Evolutionary conservation across 768 basidiomycete genomes (phyloP).

Genomic region (Fomitopsis serialis): DNA sequence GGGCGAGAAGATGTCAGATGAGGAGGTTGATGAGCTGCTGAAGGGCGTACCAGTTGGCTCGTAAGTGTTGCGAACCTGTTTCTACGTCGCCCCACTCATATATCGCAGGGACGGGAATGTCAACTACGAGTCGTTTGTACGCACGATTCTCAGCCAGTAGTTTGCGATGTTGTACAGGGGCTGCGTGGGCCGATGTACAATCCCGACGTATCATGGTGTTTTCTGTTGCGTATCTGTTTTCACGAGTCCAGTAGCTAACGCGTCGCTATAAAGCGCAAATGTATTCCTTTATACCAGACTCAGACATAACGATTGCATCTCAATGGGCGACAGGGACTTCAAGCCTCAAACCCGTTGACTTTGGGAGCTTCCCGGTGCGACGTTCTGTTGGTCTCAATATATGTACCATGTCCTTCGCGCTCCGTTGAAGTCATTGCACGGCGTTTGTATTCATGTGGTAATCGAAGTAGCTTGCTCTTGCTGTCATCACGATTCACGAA

Average conservation of each 20-base stretch:
- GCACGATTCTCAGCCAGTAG: conserved; percentile 88
- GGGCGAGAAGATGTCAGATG: conserved; percentile 97
- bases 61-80: conserved; percentile 45
- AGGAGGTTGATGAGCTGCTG: conserved; percentile 95
- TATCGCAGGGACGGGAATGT: conserved; percentile 82
- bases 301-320: too few relatives aligned
- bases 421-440: too few relatives aligned
- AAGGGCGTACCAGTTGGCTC: conserved; percentile 91
- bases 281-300: conserved; percentile 1
- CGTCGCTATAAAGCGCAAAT: neutral
- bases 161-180: neutral
- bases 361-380: too few relatives aligned
- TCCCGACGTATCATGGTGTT: neutral
- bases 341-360: too few relatives aligned
- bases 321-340: too few relatives aligned
- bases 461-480: too few relatives aligned
- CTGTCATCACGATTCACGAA: too few relatives aligned
- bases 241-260: neutral
- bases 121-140: conserved; percentile 96
- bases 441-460: too few relatives aligned
- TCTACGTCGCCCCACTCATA: neutral
- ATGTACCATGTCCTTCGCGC: too few relatives aligned
- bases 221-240: neutral
- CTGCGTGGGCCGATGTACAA: too few relatives aligned
- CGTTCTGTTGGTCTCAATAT: too few relatives aligned